Evolutionary conservation across 2,329 filamentous ascomycete species (phyloP).

Genomic region (Zelopaecilomyces penicillatus): DNA sequence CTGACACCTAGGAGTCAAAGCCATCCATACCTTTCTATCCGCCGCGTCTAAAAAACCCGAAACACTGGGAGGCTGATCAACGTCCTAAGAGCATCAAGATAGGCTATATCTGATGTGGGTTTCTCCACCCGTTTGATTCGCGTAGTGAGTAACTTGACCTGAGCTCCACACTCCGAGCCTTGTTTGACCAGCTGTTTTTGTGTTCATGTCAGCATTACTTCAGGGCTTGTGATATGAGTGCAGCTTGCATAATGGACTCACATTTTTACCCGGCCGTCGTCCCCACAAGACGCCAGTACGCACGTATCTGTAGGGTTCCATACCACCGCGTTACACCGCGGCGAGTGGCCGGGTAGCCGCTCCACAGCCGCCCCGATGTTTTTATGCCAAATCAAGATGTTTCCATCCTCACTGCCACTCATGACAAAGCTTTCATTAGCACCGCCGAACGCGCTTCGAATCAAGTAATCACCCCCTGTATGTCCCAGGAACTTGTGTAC

Average conservation of each 20-base stretch:
- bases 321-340: conserved; percentile 75
- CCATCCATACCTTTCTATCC: no score
- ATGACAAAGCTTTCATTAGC: conserved; percentile 87
- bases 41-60: no score
- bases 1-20: no score
- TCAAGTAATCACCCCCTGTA: conserved; percentile 66
- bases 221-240: not conserved
- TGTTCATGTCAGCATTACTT: not conserved
- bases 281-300: conserved; percentile 85
- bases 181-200: conserved; percentile 18
- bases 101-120: not conserved
- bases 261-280: conserved; percentile 80
- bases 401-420: conserved; percentile 75
- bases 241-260: conserved; percentile 37
- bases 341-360: conserved; percentile 63
- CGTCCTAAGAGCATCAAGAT: no score
- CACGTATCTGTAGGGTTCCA: conserved; percentile 81
- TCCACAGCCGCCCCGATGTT: conserved; percentile 69
- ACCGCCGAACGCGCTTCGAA: conserved; percentile 77
- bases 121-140: conserved; percentile 13
- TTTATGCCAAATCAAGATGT: conserved; percentile 86
- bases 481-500: conserved; percentile 70
- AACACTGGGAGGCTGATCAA: no score
- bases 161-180: conserved; percentile 13
- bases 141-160: conserved; percentile 8